phyloP scores from a whole-genome alignment of 331 rosid species.

The Pyrus hybrid region DNA sequence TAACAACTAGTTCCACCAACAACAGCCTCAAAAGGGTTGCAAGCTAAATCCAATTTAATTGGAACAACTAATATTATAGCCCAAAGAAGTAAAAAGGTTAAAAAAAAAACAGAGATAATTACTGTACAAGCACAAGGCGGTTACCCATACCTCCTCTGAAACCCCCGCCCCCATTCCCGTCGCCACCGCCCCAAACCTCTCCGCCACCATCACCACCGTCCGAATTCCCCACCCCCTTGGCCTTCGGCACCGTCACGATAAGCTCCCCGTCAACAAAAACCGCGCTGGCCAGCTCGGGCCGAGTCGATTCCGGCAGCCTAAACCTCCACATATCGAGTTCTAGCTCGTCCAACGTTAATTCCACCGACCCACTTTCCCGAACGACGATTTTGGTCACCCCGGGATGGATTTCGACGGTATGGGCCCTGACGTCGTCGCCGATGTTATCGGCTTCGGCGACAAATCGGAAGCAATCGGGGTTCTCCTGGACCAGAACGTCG shows the following conservation, averaged over 20 bases:
- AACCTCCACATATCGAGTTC: constrained; percentile 97
- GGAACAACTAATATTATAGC: constrained; percentile 35
- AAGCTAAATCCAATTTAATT: constrained; percentile 6
- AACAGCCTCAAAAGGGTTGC: background rate
- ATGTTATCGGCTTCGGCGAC: constrained; percentile 56
- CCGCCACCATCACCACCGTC: constrained; percentile 25
- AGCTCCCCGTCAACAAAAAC: constrained; percentile 78
- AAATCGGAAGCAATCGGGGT: constrained; percentile 73
- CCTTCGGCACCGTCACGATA: constrained; percentile 87
- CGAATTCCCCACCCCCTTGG: constrained; percentile 20
- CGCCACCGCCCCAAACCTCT: constrained; percentile 35
- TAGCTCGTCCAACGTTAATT: constrained; percentile 56
- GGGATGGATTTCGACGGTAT: constrained; percentile 82
- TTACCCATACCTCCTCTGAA: constrained; percentile 59
- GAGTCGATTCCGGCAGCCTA: constrained; percentile 78
- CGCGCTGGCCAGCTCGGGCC: constrained; percentile 90
- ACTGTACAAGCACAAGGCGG: constrained; percentile 95
- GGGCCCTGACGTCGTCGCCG: constrained; percentile 51
- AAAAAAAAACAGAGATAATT: constrained; percentile 13
- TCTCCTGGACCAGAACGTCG: constrained; percentile 67
- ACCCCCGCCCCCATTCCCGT: constrained; percentile 28
- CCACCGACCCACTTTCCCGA: constrained; percentile 55
- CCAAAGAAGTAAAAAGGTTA: constrained; percentile 15
- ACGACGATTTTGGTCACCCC: constrained; percentile 91
- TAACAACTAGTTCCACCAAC: constrained; percentile 22